phyloP scores from a whole-genome alignment of 1,139 yeast species.

The Kazachstania sp. region DNA sequence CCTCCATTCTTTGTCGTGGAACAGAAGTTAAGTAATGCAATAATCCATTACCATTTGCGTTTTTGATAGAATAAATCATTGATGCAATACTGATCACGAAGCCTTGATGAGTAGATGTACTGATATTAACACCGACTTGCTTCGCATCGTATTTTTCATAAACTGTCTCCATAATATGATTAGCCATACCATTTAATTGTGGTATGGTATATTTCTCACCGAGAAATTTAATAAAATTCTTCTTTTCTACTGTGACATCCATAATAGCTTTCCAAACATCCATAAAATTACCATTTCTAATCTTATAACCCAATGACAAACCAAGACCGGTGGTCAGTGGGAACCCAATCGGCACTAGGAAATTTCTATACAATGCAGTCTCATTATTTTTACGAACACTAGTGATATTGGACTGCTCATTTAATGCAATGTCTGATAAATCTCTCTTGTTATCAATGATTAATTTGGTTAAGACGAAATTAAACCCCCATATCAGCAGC shows the following conservation, averaged over 20 bases:
- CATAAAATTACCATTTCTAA: constrained; percentile 59
- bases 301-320: constrained; percentile 51
- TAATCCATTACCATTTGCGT: constrained; percentile 8
- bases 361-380: constrained; percentile 60
- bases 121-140: constrained; percentile 27
- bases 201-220: not conserved
- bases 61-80: constrained; percentile 22
- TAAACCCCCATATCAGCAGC: constrained; percentile 3
- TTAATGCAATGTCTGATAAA: constrained; percentile 48
- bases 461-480: constrained; percentile 16
- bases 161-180: constrained; percentile 12
- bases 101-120: constrained; percentile 25
- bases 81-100: constrained; percentile 29
- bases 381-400: constrained; percentile 49
- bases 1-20: constrained; percentile 27
- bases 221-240: constrained; percentile 12
- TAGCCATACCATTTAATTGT: constrained; percentile 27
- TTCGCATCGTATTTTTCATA: constrained; percentile 6
- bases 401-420: constrained; percentile 50
- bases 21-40: constrained; percentile 28
- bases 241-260: constrained; percentile 17
- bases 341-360: constrained; percentile 51
- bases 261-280: constrained; percentile 48
- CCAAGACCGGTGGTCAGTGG: constrained; percentile 60
- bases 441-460: constrained; percentile 37